Percentiles rank a stretch among this genome's conserved stretches.
Evolutionary conservation across 176 grass and related monocot genomes (phyloP).

Genomic region (Lolium rigidum): DNA sequence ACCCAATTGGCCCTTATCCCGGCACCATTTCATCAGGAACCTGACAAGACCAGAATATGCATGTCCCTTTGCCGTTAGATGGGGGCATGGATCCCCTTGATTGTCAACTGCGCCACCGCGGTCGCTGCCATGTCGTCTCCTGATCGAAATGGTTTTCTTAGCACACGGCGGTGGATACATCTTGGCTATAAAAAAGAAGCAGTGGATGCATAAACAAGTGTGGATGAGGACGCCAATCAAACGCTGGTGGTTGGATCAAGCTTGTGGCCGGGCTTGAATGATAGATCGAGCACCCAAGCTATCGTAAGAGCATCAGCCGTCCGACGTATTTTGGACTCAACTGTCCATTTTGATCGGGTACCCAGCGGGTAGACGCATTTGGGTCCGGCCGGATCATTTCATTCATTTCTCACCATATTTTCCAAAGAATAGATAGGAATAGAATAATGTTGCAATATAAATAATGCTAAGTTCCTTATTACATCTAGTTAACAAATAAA

Average conservation of each 20-base stretch:
- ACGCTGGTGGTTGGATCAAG: conserved; percentile 14
- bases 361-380: neutral
- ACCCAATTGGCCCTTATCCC: neutral
- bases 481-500: no score
- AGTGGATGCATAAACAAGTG: neutral
- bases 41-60: neutral
- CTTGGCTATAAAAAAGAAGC: no score
- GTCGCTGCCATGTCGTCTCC: neutral
- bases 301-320: no score
- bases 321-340: no score
- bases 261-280: neutral
- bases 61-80: neutral
- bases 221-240: neutral
- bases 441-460: no score
- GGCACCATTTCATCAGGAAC: neutral
- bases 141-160: neutral
- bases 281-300: neutral
- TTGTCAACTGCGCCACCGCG: conserved; percentile 12
- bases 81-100: no score
- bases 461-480: no score
- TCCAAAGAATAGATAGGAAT: no score
- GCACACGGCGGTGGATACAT: neutral
- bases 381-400: no score
- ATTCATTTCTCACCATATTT: no score
- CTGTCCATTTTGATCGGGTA: no score